Conservation (phyloP, 1,139 yeast genomes). For the Lodderomyces pseudojiufengensis region DNA sequence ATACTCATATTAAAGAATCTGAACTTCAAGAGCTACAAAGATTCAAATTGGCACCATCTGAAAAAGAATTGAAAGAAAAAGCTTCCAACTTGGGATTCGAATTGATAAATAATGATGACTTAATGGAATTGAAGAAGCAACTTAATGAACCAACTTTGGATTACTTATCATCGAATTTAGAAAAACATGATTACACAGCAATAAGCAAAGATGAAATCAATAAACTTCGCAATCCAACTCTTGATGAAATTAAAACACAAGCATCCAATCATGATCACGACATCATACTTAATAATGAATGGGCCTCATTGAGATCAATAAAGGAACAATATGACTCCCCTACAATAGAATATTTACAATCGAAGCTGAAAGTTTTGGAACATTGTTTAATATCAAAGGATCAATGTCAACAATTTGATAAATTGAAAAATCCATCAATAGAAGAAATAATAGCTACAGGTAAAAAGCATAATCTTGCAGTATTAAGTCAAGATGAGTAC, state of each 20-base stretch:
- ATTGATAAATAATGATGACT: slow-evolving; percentile 19
- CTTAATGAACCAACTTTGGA: slow-evolving; percentile 19
- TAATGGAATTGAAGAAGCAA: slow-evolving; percentile 13
- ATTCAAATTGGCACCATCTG: slow-evolving; percentile 16
- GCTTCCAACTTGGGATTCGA: slow-evolving; percentile 13
- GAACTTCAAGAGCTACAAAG: slow-evolving; percentile 19
- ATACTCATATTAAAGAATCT: slow-evolving; percentile 16
- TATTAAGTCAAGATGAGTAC: slow-evolving; percentile 4
- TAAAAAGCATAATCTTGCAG: neutral
- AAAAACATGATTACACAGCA: slow-evolving; percentile 6
- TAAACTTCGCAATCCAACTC: slow-evolving; percentile 12
- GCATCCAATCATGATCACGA: slow-evolving; percentile 17
- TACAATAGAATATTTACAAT: too few species aligned
- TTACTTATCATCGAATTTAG: slow-evolving; percentile 19
- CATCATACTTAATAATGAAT: slow-evolving; percentile 20
- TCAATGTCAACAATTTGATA: too few species aligned
- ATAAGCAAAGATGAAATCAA: slow-evolving; percentile 9
- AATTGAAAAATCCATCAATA: too few species aligned
- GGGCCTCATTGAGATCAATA: too few species aligned
- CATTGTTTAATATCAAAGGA: too few species aligned
- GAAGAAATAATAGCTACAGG: too few species aligned
- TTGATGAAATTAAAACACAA: slow-evolving; percentile 20
- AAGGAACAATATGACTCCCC: too few species aligned
- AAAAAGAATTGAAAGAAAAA: slow-evolving; percentile 19
- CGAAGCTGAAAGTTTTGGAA: too few species aligned